Evolutionary conservation across 169 alveolate species (phyloP).

Genomic region (Eimeria tenella): DNA sequence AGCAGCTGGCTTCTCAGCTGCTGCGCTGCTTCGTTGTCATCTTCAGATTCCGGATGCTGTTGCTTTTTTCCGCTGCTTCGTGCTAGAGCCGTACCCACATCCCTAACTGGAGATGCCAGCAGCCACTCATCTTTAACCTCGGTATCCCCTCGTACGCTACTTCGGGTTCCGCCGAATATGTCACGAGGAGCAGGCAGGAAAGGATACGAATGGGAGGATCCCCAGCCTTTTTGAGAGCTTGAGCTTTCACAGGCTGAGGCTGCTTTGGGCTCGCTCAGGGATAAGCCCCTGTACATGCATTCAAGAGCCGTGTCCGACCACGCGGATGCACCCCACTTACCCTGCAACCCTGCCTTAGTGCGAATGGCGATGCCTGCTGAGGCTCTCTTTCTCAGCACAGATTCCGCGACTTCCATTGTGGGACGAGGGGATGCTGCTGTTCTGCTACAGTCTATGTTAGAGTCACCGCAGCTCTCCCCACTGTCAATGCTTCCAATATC

Average conservation of each 20-base stretch:
- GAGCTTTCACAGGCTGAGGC: background rate
- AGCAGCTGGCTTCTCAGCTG: constrained; percentile 10
- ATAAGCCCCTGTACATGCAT: background rate
- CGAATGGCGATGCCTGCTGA: background rate
- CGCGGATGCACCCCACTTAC: background rate
- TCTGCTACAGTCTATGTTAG: background rate
- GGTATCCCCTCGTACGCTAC: background rate
- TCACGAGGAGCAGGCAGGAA: constrained; percentile 1
- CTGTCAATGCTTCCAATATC: background rate
- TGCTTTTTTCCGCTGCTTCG: background rate
- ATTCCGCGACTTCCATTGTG: background rate
- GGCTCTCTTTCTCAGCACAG: background rate
- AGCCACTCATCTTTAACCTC: background rate
- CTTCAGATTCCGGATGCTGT: background rate
- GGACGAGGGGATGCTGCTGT: background rate
- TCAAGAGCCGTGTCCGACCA: background rate
- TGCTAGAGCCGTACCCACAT: constrained; percentile 8
- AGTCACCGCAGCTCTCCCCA: background rate
- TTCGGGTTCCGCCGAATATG: background rate
- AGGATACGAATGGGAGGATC: constrained; percentile 30
- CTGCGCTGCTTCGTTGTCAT: background rate
- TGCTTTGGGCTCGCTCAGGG: background rate
- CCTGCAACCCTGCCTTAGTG: background rate
- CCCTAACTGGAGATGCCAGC: background rate
- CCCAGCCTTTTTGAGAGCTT: background rate